Percentiles rank a stretch among this genome's conserved stretches.
Conservation (phyloP, 2,329 filamentous ascomycete genomes). For the Colletotrichum kahawae region DNA sequence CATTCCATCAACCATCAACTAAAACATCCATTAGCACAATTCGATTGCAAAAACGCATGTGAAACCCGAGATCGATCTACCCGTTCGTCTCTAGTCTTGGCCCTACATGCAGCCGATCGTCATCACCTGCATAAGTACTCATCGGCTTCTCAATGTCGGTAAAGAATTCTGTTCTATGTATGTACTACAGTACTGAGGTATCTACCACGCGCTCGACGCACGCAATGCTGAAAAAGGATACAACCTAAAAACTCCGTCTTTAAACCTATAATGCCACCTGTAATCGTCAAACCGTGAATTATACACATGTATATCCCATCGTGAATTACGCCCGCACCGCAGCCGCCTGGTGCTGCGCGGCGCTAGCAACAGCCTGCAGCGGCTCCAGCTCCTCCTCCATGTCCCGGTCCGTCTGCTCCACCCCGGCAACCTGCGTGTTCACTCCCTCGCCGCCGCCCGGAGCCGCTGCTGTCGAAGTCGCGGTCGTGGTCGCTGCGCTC, state of each 20-base stretch:
- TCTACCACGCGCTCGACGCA: neutral
- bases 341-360: neutral
- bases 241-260: neutral
- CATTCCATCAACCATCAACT: neutral
- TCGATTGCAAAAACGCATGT: neutral
- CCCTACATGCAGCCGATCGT: neutral
- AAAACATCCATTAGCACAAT: neutral
- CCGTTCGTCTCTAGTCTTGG: neutral
- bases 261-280: neutral
- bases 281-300: neutral
- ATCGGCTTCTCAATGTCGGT: neutral
- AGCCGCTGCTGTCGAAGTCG: neutral
- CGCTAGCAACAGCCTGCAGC: slow-evolving; percentile 18
- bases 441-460: neutral
- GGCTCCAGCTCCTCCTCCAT: slow-evolving; percentile 25
- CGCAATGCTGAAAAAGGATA: neutral
- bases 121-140: neutral
- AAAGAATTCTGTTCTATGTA: neutral
- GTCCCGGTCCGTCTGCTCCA: slow-evolving; percentile 11
- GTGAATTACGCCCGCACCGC: neutral
- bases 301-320: neutral
- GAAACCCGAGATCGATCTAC: neutral
- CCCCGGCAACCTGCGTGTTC: slow-evolving; percentile 3
- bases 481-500: neutral
- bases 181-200: neutral